Evolutionary conservation across 202 grass and related monocot species (phyloP).

Genomic region (Elaeis oleifera): DNA sequence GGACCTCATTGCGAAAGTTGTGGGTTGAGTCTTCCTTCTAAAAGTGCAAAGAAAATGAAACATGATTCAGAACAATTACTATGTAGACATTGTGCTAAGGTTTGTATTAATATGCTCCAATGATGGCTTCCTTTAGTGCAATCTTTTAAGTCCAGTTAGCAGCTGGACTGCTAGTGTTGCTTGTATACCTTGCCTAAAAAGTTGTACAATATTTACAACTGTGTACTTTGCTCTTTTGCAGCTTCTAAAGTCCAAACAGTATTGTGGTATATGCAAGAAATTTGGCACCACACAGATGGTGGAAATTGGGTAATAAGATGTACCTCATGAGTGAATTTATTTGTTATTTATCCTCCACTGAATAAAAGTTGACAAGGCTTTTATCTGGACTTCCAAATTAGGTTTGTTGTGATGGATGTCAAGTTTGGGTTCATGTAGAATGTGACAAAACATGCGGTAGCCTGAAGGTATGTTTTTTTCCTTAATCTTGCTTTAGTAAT

Average conservation of each 20-base stretch:
- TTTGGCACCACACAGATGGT: conserved; percentile 93
- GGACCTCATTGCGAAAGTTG: conserved; percentile 51
- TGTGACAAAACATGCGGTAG: conserved; percentile 62
- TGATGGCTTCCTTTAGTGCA: neutral
- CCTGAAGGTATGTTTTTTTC: conserved; percentile 51
- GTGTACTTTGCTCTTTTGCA: conserved; percentile 30
- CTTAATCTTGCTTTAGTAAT: conserved; percentile 23
- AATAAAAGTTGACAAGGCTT: no score
- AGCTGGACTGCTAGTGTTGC: no score
- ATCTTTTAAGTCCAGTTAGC: no score
- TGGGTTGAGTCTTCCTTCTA: conserved; percentile 39
- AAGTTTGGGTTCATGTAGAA: conserved; percentile 95
- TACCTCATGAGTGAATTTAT: neutral
- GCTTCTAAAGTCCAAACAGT: conserved; percentile 77
- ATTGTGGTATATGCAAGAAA: conserved; percentile 96
- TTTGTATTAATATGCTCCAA: conserved; percentile 7
- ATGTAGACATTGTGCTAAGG: conserved; percentile 74
- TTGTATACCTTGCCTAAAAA: no score
- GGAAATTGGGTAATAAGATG: conserved; percentile 72
- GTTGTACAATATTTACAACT: conserved; percentile 9
- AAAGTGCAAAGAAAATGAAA: conserved; percentile 60
- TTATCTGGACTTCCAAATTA: conserved; percentile 22
- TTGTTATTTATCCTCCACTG: no score
- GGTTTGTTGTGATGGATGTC: conserved; percentile 85
- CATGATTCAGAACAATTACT: conserved; percentile 36